Conservation (phyloP, 2,329 filamentous ascomycete species). For the Cytospora chrysosperma region DNA sequence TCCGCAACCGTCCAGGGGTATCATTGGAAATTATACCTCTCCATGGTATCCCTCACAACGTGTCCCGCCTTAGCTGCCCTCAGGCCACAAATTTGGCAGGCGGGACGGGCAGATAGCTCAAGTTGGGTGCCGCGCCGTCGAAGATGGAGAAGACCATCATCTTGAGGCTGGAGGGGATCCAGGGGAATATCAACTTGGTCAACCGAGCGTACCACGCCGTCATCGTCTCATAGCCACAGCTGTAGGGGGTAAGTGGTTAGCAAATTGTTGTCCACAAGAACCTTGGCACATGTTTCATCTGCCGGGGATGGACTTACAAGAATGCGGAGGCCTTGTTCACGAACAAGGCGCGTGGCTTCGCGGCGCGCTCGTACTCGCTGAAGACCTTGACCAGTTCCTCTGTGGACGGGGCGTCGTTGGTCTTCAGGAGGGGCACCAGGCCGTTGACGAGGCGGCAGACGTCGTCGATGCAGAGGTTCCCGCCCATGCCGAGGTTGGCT, state of each 20-base stretch:
- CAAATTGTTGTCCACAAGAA: too few species aligned
- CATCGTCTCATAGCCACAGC: conserved; percentile 3
- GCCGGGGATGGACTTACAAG: neutral
- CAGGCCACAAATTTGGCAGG: neutral
- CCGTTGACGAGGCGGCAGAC: conserved; percentile 24
- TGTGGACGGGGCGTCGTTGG: conserved; percentile 20
- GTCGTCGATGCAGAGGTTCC: conserved; percentile 25
- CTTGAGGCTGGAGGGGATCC: conserved; percentile 1
- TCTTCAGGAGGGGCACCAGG: conserved; percentile 25
- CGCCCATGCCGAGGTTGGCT: conserved; percentile 26
- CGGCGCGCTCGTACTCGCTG: conserved; percentile 23
- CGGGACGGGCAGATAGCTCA: neutral
- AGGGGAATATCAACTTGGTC: neutral
- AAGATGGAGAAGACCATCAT: conserved; percentile 7
- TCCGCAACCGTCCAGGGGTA: too few species aligned
- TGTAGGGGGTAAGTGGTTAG: neutral
- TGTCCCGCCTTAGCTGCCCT: neutral
- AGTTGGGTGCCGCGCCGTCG: neutral
- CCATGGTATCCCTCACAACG: neutral
- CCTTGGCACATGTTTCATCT: too few species aligned
- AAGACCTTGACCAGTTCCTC: conserved; percentile 25
- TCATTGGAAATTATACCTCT: neutral
- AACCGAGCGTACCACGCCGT: neutral
- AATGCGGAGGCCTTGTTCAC: neutral
- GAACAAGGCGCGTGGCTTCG: neutral